These are phyloP conservation scores for Solanum arcanum DNA, from an alignment of 257 asterid genomes.

Conservation along the genomic window DNA sequence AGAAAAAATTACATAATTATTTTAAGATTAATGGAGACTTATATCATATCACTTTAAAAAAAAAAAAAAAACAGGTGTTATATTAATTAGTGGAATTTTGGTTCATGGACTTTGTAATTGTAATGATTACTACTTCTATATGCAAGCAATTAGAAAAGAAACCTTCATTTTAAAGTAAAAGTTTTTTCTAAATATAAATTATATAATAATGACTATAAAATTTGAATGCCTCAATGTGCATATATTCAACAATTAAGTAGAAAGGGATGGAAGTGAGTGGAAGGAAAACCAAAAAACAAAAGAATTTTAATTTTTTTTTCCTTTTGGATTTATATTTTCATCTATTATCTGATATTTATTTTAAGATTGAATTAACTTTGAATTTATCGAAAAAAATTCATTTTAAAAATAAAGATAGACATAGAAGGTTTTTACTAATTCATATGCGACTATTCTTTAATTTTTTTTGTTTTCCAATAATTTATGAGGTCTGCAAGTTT, in stretches of 20 bases:
- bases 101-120: neutral
- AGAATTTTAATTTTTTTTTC: neutral
- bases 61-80: neutral
- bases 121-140: neutral
- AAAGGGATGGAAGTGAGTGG: neutral
- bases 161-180: neutral
- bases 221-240: neutral
- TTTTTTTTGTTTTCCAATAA: too few relatives aligned
- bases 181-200: neutral
- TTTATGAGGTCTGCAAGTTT: neutral
- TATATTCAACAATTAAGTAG: neutral
- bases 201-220: neutral
- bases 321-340: too few relatives aligned
- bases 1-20: neutral
- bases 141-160: neutral
- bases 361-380: neutral
- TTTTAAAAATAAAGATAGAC: neutral
- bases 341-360: too few relatives aligned
- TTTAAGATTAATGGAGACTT: neutral
- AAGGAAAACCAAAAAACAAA: neutral
- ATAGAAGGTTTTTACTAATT: neutral
- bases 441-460: neutral
- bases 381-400: neutral
- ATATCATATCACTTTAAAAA: neutral
- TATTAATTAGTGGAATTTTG: neutral